These are phyloP conservation scores for Ziziphus jujuba DNA, from an alignment of 306 rosid genomes.

Conservation along the genomic window DNA sequence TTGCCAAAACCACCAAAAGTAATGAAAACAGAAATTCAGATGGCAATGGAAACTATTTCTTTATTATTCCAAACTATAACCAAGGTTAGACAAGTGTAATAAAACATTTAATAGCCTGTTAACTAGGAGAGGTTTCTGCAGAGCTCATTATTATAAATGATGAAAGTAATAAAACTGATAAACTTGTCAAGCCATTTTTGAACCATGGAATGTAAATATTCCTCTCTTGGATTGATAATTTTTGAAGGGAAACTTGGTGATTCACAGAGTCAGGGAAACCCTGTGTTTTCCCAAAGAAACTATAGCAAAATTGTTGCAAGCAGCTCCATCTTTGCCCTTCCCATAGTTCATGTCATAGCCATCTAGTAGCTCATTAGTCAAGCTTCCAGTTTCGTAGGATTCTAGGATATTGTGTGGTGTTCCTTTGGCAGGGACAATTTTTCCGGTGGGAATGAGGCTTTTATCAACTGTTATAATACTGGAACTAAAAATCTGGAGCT, in stretches of 20 bases:
- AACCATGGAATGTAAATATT: constrained; percentile 12
- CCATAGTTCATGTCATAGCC: constrained; percentile 73
- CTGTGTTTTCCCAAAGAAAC: constrained; percentile 24
- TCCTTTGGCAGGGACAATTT: constrained; percentile 26
- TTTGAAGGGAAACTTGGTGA: constrained; percentile 19
- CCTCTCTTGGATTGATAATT: constrained; percentile 14
- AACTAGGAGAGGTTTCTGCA: too few relatives aligned
- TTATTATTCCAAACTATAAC: too few relatives aligned
- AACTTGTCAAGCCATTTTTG: too few relatives aligned
- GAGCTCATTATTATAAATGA: too few relatives aligned
- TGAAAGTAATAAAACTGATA: too few relatives aligned
- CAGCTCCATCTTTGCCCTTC: constrained; percentile 20
- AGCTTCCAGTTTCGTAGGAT: constrained; percentile 39
- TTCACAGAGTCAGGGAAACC: constrained; percentile 26
- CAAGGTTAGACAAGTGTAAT: too few relatives aligned
- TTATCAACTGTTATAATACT: constrained; percentile 50
- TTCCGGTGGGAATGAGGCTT: constrained; percentile 59
- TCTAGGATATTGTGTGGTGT: constrained; percentile 60
- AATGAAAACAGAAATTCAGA: too few relatives aligned
- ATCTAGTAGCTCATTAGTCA: constrained; percentile 33
- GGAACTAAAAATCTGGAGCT: constrained; percentile 48
- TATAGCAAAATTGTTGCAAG: constrained; percentile 10
- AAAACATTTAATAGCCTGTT: too few relatives aligned
- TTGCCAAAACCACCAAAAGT: too few relatives aligned
- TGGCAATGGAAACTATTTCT: too few relatives aligned